Evolutionary conservation across 768 basidiomycete genomes (phyloP).

Genomic region (Dioszegia aurantiaca): DNA sequence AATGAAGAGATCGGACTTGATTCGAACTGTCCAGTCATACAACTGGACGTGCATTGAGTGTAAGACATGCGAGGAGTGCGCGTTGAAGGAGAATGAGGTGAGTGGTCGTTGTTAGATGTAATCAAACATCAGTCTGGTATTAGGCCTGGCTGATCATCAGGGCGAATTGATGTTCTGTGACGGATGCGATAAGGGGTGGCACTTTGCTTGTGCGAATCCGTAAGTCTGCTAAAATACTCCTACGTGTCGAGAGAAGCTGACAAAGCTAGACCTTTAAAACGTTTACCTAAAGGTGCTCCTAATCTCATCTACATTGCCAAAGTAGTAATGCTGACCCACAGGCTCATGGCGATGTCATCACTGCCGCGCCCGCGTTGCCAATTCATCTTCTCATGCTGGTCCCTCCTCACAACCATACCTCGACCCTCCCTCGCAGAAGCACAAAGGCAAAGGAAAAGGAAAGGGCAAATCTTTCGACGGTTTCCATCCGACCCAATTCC

Average conservation of each 20-base stretch:
- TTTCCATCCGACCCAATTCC: conserved; percentile 19
- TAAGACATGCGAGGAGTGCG: conserved; percentile 85
- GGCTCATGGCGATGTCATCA: conserved; percentile 51
- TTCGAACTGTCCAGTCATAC: conserved; percentile 63
- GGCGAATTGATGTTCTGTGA: conserved; percentile 82
- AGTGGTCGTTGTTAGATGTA: conserved; percentile 50
- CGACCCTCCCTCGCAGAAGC: conserved; percentile 2
- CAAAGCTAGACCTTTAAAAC: conserved; percentile 65
- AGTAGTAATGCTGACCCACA: conserved; percentile 11
- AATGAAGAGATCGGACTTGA: conserved; percentile 58
- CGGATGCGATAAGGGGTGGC: conserved; percentile 70
- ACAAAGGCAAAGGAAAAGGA: conserved; percentile 39
- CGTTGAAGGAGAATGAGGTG: conserved; percentile 83
- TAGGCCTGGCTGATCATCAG: conserved; percentile 20
- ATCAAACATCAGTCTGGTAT: too few relatives aligned
- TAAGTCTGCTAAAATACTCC: conserved; percentile 54
- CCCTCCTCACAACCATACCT: not conserved
- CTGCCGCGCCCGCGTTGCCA: conserved; percentile 22
- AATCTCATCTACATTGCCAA: conserved; percentile 22
- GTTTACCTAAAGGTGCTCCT: conserved; percentile 71
- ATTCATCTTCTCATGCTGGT: not conserved
- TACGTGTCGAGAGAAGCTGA: conserved; percentile 59
- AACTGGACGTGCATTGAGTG: conserved; percentile 87
- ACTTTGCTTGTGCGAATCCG: conserved; percentile 47
- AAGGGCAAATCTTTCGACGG: conserved; percentile 30